Conservation (phyloP, 129 eudicot species). For the Calendula officinalis region DNA sequence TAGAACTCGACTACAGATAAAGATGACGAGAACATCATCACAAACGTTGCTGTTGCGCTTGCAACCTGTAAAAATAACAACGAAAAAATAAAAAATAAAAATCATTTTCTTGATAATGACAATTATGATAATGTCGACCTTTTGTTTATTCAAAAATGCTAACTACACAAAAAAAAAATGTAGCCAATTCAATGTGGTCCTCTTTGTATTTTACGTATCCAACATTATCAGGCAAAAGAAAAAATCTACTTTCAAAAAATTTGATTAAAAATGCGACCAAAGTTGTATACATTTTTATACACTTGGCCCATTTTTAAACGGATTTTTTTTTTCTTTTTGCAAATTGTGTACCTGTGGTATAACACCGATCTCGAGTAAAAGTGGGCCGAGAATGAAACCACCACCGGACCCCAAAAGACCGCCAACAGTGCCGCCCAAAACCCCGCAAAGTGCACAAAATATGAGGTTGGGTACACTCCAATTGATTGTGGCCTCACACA, state of each 20-base stretch:
- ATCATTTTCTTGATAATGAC: slow-evolving; percentile 11
- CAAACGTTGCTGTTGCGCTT: slow-evolving; percentile 96
- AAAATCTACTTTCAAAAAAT: no score
- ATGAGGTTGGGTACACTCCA: slow-evolving; percentile 64
- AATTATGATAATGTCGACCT: background rate
- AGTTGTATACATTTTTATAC: no score
- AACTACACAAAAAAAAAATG: background rate
- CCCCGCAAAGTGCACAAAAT: slow-evolving; percentile 85
- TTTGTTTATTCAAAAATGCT: background rate
- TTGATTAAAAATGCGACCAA: no score
- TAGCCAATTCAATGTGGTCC: background rate
- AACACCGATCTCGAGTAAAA: slow-evolving; percentile 90
- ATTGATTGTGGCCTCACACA: slow-evolving; percentile 82
- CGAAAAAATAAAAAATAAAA: background rate
- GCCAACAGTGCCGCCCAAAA: slow-evolving; percentile 94
- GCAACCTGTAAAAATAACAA: slow-evolving; percentile 50
- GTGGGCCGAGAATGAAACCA: slow-evolving; percentile 92
- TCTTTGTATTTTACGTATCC: background rate
- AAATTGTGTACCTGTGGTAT: slow-evolving; percentile 77
- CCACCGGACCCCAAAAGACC: slow-evolving; percentile 98
- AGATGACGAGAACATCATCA: slow-evolving; percentile 95
- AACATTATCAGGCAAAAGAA: background rate
- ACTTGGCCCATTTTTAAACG: no score
- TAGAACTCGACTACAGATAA: slow-evolving; percentile 93
- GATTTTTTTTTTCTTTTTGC: background rate